These are phyloP conservation scores for Beauveria australis DNA, from an alignment of 2,329 filamentous ascomycete genomes.

Conservation along the genomic window DNA sequence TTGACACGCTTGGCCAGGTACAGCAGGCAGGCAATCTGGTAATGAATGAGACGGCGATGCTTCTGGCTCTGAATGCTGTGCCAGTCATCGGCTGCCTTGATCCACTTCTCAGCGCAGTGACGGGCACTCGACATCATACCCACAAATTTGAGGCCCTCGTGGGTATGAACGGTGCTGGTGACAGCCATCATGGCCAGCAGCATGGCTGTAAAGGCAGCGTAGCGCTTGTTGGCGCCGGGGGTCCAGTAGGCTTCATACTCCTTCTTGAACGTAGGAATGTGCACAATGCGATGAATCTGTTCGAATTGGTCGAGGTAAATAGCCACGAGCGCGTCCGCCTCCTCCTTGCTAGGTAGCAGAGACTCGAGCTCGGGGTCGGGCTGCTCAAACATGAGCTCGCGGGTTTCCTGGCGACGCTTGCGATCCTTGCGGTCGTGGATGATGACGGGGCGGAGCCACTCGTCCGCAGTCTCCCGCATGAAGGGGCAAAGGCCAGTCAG, in stretches of 20 bases:
- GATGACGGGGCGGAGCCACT: constrained; percentile 52
- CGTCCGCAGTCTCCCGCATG: constrained; percentile 54
- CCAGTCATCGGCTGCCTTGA: constrained; percentile 48
- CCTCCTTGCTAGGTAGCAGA: constrained; percentile 38
- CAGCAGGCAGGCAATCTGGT: constrained; percentile 51
- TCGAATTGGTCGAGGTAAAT: constrained; percentile 48
- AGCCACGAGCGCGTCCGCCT: constrained; percentile 39
- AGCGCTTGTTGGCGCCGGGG: constrained; percentile 31
- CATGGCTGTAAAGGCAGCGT: constrained; percentile 47
- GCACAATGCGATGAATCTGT: constrained; percentile 48
- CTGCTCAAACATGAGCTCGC: constrained; percentile 40
- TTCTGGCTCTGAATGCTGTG: constrained; percentile 49
- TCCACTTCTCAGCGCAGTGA: constrained; percentile 47
- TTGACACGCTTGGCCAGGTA: constrained; percentile 55
- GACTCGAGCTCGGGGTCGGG: constrained; percentile 42
- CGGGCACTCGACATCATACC: constrained; percentile 51
- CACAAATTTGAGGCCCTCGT: constrained; percentile 44
- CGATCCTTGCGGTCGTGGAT: constrained; percentile 49
- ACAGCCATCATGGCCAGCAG: constrained; percentile 53
- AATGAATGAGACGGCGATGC: constrained; percentile 51
- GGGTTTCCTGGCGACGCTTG: constrained; percentile 42
- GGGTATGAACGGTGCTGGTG: constrained; percentile 48
- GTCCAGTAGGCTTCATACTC: constrained; percentile 50
- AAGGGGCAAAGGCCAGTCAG: constrained; percentile 50
- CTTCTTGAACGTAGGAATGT: constrained; percentile 49